Percentiles rank a stretch among this genome's conserved stretches.
phyloP scores from a whole-genome alignment of 2,329 filamentous ascomycete species.

The Didymella glomerata region DNA sequence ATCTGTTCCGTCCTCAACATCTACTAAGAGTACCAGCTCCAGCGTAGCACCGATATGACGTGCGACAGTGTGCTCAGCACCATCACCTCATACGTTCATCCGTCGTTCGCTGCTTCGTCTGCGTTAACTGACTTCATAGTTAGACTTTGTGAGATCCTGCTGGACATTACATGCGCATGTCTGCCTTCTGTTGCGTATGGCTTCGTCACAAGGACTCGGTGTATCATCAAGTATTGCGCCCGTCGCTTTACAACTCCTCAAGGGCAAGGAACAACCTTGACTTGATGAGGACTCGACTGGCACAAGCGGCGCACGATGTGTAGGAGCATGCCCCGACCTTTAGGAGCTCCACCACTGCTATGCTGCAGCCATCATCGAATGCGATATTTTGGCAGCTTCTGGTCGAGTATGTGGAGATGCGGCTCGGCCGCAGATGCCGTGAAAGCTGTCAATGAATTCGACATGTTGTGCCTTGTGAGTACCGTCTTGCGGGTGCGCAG shows the following conservation, averaged over 20 bases:
- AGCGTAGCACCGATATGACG: background rate
- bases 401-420: too few species aligned
- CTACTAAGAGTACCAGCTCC: background rate
- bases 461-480: too few species aligned
- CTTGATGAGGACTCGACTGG: too few species aligned
- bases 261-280: too few species aligned
- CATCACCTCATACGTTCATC: background rate
- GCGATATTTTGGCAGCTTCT: too few species aligned
- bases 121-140: background rate
- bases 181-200: background rate
- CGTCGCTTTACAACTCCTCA: background rate
- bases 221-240: background rate
- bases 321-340: too few species aligned
- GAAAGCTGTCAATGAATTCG: too few species aligned
- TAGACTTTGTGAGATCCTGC: background rate
- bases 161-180: background rate
- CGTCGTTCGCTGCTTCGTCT: background rate
- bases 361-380: too few species aligned
- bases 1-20: background rate
- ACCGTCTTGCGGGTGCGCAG: background rate
- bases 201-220: background rate
- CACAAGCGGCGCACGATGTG: too few species aligned
- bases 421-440: too few species aligned
- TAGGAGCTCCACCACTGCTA: too few species aligned
- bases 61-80: background rate